Conservation (phyloP, 768 basidiomycete species). For the Saitozyma sp. region DNA sequence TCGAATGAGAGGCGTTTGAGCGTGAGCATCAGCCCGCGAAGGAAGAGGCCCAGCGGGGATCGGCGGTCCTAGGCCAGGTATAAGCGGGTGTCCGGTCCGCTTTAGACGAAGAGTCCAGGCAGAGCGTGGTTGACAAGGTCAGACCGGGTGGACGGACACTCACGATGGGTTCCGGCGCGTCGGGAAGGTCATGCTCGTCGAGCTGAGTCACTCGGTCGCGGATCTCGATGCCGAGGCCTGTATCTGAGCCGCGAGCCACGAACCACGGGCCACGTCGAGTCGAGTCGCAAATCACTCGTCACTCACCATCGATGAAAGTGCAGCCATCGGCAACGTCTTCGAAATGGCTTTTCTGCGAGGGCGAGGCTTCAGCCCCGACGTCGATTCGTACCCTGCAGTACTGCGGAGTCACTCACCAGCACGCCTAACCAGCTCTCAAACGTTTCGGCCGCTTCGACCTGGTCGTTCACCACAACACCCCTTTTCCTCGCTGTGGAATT, state of each 20-base stretch:
- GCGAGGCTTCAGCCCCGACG: background rate
- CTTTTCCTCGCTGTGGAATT: slow-evolving; percentile 20
- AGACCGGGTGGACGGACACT: background rate
- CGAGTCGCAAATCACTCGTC: slow-evolving; percentile 17
- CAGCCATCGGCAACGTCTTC: slow-evolving; percentile 28
- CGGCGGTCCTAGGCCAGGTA: slow-evolving; percentile 26
- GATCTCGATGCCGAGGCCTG: background rate
- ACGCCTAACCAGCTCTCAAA: slow-evolving; percentile 26
- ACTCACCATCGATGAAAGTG: slow-evolving; percentile 34
- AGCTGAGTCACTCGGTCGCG: slow-evolving; percentile 24
- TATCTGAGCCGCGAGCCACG: too few relatives aligned
- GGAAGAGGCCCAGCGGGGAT: slow-evolving; percentile 42
- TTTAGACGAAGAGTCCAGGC: background rate
- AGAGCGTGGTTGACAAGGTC: background rate
- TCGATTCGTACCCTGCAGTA: background rate
- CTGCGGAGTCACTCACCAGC: slow-evolving; percentile 22
- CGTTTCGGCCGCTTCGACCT: slow-evolving; percentile 16
- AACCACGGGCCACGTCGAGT: slow-evolving; percentile 3
- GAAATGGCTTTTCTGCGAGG: slow-evolving; percentile 17
- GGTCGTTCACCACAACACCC: slow-evolving; percentile 16
- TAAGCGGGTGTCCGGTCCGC: too few relatives aligned
- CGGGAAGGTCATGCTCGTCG: slow-evolving; percentile 23
- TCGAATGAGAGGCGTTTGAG: slow-evolving; percentile 43
- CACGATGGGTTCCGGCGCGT: slow-evolving; percentile 38
- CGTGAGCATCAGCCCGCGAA: slow-evolving; percentile 30